phyloP scores from a whole-genome alignment of 106 monocot species.

The Apostasia ramifera region DNA sequence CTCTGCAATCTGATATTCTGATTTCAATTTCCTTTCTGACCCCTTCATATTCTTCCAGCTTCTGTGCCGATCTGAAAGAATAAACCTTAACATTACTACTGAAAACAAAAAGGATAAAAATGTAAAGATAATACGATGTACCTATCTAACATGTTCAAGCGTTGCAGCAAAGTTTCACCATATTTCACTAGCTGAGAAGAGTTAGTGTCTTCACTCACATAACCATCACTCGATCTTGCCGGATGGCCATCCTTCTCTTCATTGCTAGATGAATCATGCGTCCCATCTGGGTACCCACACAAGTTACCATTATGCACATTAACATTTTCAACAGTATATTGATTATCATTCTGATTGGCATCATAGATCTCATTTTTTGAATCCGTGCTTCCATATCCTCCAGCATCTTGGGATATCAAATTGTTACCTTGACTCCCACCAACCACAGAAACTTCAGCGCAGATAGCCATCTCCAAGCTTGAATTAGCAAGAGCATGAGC shows the following conservation, averaged over 20 bases:
- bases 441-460: conserved; percentile 15
- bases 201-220: conserved; percentile 38
- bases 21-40: conserved; percentile 66
- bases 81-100: neutral
- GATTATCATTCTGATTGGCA: conserved; percentile 13
- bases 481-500: conserved; percentile 4
- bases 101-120: neutral
- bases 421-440: conserved; percentile 11
- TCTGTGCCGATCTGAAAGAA: conserved; percentile 24
- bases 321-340: conserved; percentile 11
- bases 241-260: conserved; percentile 19
- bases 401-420: conserved; percentile 7
- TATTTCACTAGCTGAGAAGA: conserved; percentile 45
- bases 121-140: conserved; percentile 1
- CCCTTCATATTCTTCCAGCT: conserved; percentile 23
- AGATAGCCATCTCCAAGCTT: neutral
- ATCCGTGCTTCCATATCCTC: conserved; percentile 11
- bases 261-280: conserved; percentile 1
- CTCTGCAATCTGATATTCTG: conserved; percentile 81
- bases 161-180: conserved; percentile 63
- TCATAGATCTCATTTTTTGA: conserved; percentile 17
- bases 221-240: conserved; percentile 1
- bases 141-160: conserved; percentile 22
- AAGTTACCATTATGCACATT: neutral
- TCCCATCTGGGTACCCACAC: neutral